A percentile compares a stretch with the other conserved stretches of the same genome.
Evolutionary conservation across 345 rosid genomes (phyloP).

Genomic region (Eutrema heterophyllum): DNA sequence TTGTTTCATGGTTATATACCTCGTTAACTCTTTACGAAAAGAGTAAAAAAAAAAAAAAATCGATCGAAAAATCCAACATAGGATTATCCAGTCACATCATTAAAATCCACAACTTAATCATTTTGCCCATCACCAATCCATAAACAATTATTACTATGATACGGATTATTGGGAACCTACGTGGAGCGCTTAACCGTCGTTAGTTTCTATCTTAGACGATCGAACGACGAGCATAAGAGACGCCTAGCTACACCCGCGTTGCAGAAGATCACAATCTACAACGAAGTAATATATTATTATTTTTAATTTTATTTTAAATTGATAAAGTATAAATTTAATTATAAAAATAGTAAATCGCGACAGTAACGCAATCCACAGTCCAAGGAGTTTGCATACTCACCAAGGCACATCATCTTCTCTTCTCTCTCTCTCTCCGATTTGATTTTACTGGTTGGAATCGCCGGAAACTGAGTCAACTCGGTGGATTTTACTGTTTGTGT

Average conservation of each 20-base stretch:
- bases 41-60: neutral
- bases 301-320: neutral
- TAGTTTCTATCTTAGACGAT: neutral
- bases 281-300: no score
- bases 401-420: neutral
- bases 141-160: neutral
- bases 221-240: neutral
- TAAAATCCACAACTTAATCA: constrained; percentile 16
- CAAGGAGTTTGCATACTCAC: constrained; percentile 30
- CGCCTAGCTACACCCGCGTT: neutral
- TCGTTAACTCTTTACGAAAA: no score
- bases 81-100: neutral
- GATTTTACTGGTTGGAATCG: neutral
- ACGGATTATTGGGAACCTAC: neutral
- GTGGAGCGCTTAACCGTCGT: neutral
- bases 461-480: constrained; percentile 14
- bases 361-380: constrained; percentile 45
- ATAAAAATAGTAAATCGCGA: neutral
- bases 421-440: neutral
- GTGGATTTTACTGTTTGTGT: neutral
- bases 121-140: constrained; percentile 15
- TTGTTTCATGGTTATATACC: no score
- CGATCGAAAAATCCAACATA: neutral
- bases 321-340: neutral
- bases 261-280: neutral